Base-by-base conservation (phyloP, 2,329 filamentous ascomycete genomes). In the Neurospora sp. region DNA sequence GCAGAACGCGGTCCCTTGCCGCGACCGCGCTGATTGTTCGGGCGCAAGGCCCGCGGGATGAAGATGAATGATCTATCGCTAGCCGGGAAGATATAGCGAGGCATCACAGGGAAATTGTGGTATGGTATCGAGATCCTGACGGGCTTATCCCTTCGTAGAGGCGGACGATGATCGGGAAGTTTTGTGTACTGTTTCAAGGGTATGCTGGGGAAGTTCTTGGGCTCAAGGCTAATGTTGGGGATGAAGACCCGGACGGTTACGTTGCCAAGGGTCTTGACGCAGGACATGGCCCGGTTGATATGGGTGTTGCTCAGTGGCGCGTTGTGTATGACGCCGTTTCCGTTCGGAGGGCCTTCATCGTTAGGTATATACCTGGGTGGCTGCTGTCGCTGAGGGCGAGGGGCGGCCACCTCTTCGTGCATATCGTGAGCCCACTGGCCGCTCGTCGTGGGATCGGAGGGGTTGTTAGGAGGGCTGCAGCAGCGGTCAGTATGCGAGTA, bases 51-150 rank as follows among this genome's bases (percentile, higher is more conserved):
- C 74, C 96, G 88, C 13, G 96, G 96, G 72, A 99, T 99, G 81
- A 99, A 99, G 76, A 97, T 97, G 80, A 99, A 99, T 0, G 96
- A 98, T 73, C 96, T 86, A 76, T 97, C 94, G 66, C 88, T 85
- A 2, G 93, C 91, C 6, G 96, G 96, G 80, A 96, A 97, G 72
- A 97, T 94, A 80, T 97, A 97, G 73, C 92, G 89, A 42, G 93
- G 92, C 75, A 76, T 76, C 15, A 74, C 17, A 3, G 75, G 74
- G 8, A 70, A 67, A 13, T 89, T 84, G 73, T 91, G 87, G 38
- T 91, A 86, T 1, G 96, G 95, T 58, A 99, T 84, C 9, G 93
- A 97, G 74, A 99, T 93, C 68, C 96, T 91, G 52, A 98, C 96
- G 8, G 96, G 96, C 79, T 98, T 99, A 82, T 99, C 96, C 76